Conservation (phyloP, 2,329 filamentous ascomycete species). For the Neoarthrinium moseri region DNA sequence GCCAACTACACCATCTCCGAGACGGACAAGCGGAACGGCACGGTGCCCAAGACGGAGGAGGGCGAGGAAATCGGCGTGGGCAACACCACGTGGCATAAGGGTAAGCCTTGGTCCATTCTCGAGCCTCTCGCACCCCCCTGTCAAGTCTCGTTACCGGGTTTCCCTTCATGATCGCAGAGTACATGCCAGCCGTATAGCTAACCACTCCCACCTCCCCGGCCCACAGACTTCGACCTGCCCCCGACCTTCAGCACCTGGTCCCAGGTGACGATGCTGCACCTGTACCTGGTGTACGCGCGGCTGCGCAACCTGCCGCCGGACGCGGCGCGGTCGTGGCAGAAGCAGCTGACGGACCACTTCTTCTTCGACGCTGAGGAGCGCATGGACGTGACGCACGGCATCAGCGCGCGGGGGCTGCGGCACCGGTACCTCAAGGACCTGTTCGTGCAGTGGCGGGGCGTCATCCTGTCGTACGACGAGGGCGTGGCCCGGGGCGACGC, state of each 20-base stretch:
- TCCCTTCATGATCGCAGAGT: too few relatives aligned
- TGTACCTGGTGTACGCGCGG: conserved; percentile 86
- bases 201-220: too few relatives aligned
- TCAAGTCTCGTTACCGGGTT: too few relatives aligned
- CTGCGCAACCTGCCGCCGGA: conserved; percentile 74
- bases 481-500: conserved; percentile 75
- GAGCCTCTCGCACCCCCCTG: background rate
- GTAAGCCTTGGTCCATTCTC: conserved; percentile 45
- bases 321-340: conserved; percentile 74
- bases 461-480: conserved; percentile 82
- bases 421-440: conserved; percentile 79
- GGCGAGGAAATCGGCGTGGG: conserved; percentile 82
- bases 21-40: conserved; percentile 61
- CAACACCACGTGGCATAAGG: conserved; percentile 77
- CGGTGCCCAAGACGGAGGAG: conserved; percentile 68
- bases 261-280: conserved; percentile 92
- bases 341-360: conserved; percentile 92
- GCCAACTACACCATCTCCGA: conserved; percentile 77
- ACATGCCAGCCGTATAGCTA: too few relatives aligned
- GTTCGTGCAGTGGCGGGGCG: conserved; percentile 88
- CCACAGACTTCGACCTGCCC: conserved; percentile 69
- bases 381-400: conserved; percentile 78
- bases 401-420: conserved; percentile 56
- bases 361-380: conserved; percentile 85
- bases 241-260: conserved; percentile 96